These are phyloP conservation scores for Cantharellus cinnabarinus DNA, from an alignment of 768 basidiomycete species.

Conservation along the genomic window DNA sequence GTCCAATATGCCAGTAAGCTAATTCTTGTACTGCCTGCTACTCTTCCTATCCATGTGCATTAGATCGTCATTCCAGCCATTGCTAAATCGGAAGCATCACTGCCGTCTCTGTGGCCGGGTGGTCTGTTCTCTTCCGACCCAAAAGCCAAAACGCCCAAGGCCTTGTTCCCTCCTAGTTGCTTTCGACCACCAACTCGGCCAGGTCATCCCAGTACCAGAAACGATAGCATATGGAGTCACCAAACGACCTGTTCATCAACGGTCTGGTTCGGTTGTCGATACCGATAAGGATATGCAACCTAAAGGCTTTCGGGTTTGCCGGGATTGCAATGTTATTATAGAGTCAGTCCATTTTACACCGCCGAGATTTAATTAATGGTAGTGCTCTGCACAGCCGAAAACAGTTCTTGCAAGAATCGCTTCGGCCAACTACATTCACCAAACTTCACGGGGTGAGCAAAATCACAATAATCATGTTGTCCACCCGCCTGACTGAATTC, in stretches of 20 bases:
- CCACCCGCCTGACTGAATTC: neutral
- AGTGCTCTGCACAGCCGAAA: slow-evolving; percentile 33
- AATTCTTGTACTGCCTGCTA: neutral
- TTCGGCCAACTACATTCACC: slow-evolving; percentile 37
- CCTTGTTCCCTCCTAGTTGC: slow-evolving; percentile 69
- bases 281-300: slow-evolving; percentile 63
- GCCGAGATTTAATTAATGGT: neutral
- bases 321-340: slow-evolving; percentile 62
- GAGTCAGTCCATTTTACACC: slow-evolving; percentile 15
- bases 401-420: slow-evolving; percentile 51
- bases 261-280: slow-evolving; percentile 9
- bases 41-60: slow-evolving; percentile 10
- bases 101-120: slow-evolving; percentile 86
- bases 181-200: slow-evolving; percentile 55
- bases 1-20: slow-evolving; percentile 66
- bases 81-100: slow-evolving; percentile 91
- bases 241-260: slow-evolving; percentile 9
- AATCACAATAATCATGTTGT: neutral
- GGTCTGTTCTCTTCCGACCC: slow-evolving; percentile 73
- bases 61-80: slow-evolving; percentile 56
- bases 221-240: slow-evolving; percentile 37
- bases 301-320: slow-evolving; percentile 74
- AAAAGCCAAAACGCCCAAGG: slow-evolving; percentile 40
- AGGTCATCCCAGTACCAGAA: slow-evolving; percentile 57
- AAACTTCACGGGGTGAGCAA: slow-evolving; percentile 46